Base-by-base conservation (phyloP, 129 eudicot species). In the Flaveria linearis region DNA sequence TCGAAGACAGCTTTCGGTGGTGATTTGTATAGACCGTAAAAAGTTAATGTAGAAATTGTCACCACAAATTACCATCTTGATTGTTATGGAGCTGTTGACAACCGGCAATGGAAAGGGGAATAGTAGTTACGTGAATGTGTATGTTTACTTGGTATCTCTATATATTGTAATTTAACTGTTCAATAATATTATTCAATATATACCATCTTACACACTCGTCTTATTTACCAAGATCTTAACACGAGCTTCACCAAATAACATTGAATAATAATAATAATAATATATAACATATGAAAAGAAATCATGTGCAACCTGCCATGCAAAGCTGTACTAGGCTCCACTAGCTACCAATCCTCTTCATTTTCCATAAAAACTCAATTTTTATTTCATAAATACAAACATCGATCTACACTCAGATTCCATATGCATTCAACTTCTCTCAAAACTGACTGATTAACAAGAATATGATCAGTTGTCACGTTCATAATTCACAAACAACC, bases 291-390 rank as follows among this genome's bases (percentile, higher is more conserved):
- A 46, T 39, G 78, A 72, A 72, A 72, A 72, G 30, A 79, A 62
- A 72, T 72, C 83, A 79, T 79, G 83, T 79, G 78, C 83, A 79
- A 42, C 66, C 66, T 60, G 66, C 66, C 66, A 60, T 50, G 60
- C 64, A 63, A 71, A 79, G 78, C 78, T 79, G 78, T 79, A 80
- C 55, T 12, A 79, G 73, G 42, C 46, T 64, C 82, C 83, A 79
- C 78, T 79, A 53, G 68, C 78, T 52, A 64, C 78, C 39, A 63
- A 45, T 65, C 61, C 65, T 72, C 69, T 77, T 69, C 74, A 56
- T 55, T 41, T 23, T 23, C 22, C 3, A 67, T 67, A 55, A 26
- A 75, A n/a, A 20, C 57, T 25, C 57, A 9, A 45, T 42, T 26
- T 74, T 75, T 25, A 63, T 64, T n/a, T 20, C 20, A 33, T 33